phyloP scores from a whole-genome alignment of 2,329 filamentous ascomycete species.

The Parastagonospora avenae region DNA sequence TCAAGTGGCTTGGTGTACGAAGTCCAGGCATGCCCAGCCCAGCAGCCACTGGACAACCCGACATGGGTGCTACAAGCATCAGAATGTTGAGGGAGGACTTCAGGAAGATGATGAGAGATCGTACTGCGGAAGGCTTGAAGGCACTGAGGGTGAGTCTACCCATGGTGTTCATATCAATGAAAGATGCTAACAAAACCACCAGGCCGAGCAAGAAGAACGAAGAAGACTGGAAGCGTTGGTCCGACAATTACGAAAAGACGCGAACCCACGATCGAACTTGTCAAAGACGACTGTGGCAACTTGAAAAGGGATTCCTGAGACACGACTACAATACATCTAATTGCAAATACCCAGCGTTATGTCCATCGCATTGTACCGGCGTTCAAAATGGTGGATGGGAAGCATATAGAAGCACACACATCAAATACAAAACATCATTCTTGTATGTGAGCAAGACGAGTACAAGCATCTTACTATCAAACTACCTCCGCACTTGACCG shows the following conservation, averaged over 20 bases:
- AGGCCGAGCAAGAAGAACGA: slow-evolving; percentile 75
- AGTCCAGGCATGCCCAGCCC: slow-evolving; percentile 53
- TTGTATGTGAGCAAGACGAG: too few relatives aligned
- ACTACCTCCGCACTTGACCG: too few relatives aligned
- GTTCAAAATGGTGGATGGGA: not conserved
- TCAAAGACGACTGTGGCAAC: slow-evolving; percentile 14
- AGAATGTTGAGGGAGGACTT: slow-evolving; percentile 75
- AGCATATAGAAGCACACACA: not conserved
- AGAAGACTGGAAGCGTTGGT: slow-evolving; percentile 69
- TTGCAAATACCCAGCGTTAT: slow-evolving; percentile 4
- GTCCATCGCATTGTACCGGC: slow-evolving; percentile 1
- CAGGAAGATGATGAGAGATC: slow-evolving; percentile 81
- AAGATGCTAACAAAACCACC: slow-evolving; percentile 24
- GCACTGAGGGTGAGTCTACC: slow-evolving; percentile 63
- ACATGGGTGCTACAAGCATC: slow-evolving; percentile 66
- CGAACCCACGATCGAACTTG: slow-evolving; percentile 21
- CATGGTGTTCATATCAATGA: not conserved
- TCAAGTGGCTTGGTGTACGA: slow-evolving; percentile 67
- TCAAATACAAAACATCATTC: not conserved
- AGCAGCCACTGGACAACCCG: slow-evolving; percentile 19
- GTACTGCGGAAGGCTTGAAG: slow-evolving; percentile 68
- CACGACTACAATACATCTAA: not conserved
- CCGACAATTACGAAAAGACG: slow-evolving; percentile 57
- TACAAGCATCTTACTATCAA: too few relatives aligned
- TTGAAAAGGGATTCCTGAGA: not conserved